These are phyloP conservation scores for Cnidoscolus chayamansa DNA, from an alignment of 441 rosid species.

Conservation along the genomic window DNA sequence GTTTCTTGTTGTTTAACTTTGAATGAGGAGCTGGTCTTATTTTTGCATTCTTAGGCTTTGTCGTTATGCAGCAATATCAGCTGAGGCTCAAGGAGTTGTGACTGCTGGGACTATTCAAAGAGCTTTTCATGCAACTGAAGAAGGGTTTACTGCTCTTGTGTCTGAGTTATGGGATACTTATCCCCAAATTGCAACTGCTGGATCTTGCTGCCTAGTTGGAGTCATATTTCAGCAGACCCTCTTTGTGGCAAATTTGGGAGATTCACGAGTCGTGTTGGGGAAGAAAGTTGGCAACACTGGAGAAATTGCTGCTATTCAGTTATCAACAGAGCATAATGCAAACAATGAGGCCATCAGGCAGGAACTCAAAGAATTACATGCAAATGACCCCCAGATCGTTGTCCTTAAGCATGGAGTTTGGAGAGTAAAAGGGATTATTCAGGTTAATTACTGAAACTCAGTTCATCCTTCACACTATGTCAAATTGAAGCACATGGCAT, in stretches of 20 bases:
- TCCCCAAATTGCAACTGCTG: slow-evolving; percentile 71
- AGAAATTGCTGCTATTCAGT: slow-evolving; percentile 67
- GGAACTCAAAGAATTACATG: slow-evolving; percentile 74
- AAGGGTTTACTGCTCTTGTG: slow-evolving; percentile 66
- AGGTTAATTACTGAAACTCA: slow-evolving; percentile 41
- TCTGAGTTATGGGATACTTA: slow-evolving; percentile 55
- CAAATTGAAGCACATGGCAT: slow-evolving; percentile 1
- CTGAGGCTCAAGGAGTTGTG: slow-evolving; percentile 62
- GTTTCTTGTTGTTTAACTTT: slow-evolving; percentile 10
- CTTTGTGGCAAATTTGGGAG: slow-evolving; percentile 84
- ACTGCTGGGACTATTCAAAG: slow-evolving; percentile 62
- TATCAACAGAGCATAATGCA: slow-evolving; percentile 85
- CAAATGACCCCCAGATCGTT: slow-evolving; percentile 76
- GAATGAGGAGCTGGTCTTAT: slow-evolving; percentile 46
- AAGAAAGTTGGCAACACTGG: slow-evolving; percentile 76
- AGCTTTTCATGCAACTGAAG: slow-evolving; percentile 69
- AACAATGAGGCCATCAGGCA: slow-evolving; percentile 67
- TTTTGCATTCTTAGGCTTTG: slow-evolving; percentile 75
- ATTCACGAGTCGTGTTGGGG: slow-evolving; percentile 80
- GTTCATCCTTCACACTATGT: slow-evolving; percentile 11
- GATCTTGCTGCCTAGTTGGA: slow-evolving; percentile 85
- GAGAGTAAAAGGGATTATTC: slow-evolving; percentile 89
- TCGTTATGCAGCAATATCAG: slow-evolving; percentile 82
- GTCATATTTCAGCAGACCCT: slow-evolving; percentile 67
- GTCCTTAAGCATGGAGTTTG: slow-evolving; percentile 80